Conservation (phyloP, 371 early-diverging fungal species). For the Rhizopus delemar region DNA sequence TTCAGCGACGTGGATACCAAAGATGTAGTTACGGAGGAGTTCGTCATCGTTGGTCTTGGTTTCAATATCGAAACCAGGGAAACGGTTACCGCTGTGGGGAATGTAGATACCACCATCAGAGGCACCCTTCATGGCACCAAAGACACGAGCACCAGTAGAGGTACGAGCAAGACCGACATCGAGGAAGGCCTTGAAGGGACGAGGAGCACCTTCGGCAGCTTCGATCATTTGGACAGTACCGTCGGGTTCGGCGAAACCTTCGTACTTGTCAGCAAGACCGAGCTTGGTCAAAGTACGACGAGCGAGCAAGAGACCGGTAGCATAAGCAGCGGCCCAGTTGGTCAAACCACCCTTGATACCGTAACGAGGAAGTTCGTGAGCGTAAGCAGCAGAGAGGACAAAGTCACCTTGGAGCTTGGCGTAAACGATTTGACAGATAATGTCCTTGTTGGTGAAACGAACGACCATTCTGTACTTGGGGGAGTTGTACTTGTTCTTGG, state of each 20-base stretch:
- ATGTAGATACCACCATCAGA: constrained; percentile 99
- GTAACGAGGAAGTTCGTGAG: constrained; percentile 97
- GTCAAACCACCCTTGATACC: constrained; percentile 99
- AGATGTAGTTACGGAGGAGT: constrained; percentile 53
- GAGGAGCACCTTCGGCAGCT: constrained; percentile 73
- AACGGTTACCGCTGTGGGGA: constrained; percentile 98
- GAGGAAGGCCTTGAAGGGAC: constrained; percentile 98
- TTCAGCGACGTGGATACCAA: too few species aligned
- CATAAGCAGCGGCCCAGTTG: constrained; percentile 99
- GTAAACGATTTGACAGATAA: constrained; percentile 97
- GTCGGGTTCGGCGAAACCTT: constrained; percentile 91
- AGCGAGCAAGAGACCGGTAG: constrained; percentile 97
- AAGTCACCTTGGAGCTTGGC: constrained; percentile 98
- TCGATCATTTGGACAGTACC: constrained; percentile 71
- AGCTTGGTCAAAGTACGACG: constrained; percentile 96
- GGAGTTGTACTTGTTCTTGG: constrained; percentile 23
- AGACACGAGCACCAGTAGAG: constrained; percentile 98
- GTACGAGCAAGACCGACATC: constrained; percentile 99
- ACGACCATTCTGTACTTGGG: too few species aligned
- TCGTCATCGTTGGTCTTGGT: constrained; percentile 93
- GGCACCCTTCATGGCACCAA: constrained; percentile 99
- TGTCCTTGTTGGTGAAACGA: constrained; percentile 62
- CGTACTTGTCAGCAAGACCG: constrained; percentile 91
- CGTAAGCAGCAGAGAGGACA: constrained; percentile 96
- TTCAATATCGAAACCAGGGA: constrained; percentile 95